Percentiles rank a stretch among this genome's conserved stretches.
Evolutionary conservation across 257 asterid species (phyloP).

Genomic region (Leptodermis oblonga): DNA sequence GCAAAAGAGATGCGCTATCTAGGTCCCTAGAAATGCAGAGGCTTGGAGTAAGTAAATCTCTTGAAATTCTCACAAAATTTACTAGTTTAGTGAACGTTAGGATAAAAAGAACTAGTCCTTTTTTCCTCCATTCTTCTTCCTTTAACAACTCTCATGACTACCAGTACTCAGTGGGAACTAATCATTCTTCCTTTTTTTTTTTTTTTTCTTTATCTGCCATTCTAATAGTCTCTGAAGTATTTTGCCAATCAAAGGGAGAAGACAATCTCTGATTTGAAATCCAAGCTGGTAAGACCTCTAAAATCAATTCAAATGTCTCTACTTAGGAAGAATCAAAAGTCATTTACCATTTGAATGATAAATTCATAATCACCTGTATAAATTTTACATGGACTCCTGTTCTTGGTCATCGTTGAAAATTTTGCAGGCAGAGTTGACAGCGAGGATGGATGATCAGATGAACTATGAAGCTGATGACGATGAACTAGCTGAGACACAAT

Average conservation of each 20-base stretch:
- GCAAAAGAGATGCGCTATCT: conserved; percentile 63
- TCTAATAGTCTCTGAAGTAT: conserved; percentile 67
- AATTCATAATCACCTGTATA: background rate
- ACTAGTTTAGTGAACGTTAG: background rate
- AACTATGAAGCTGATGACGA: background rate
- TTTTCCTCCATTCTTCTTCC: conserved; percentile 2
- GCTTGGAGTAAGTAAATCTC: conserved; percentile 63
- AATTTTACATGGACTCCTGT: background rate
- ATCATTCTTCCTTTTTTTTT: conserved; percentile 9
- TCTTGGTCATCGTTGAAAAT: background rate
- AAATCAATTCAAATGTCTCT: background rate
- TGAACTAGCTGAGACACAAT: background rate
- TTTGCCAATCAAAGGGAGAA: conserved; percentile 66
- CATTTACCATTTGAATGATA: background rate
- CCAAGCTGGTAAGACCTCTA: conserved; percentile 53
- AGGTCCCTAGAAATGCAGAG: conserved; percentile 88
- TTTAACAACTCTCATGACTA: background rate
- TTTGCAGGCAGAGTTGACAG: conserved; percentile 15
- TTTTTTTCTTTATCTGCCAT: conserved; percentile 9
- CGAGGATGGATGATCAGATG: background rate
- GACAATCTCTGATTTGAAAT: conserved; percentile 39
- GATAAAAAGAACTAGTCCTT: background rate
- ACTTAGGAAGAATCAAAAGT: background rate
- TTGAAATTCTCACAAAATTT: conserved; percentile 6
- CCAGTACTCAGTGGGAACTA: background rate